Evolutionary conservation across 805 yeast genomes (phyloP).

Genomic region (Grigorovia jiainica): DNA sequence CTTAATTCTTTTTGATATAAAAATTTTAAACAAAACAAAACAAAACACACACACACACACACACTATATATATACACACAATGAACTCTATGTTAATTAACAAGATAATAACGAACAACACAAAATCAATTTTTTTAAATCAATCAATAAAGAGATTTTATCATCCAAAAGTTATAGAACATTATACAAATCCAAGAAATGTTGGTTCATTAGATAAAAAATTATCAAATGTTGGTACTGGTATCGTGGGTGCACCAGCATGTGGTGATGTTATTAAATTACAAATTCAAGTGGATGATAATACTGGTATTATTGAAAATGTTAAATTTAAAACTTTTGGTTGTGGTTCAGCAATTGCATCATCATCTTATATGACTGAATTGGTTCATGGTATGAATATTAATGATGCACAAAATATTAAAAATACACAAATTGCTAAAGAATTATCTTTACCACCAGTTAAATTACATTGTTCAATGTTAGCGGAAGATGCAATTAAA

Average conservation of each 20-base stretch:
- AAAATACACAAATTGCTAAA: conserved; percentile 89
- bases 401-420: conserved; percentile 87
- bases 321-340: conserved; percentile 98
- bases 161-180: conserved; percentile 91
- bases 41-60: background rate
- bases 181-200: conserved; percentile 92
- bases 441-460: conserved; percentile 95
- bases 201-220: conserved; percentile 87
- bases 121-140: background rate
- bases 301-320: conserved; percentile 82
- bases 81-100: conserved; percentile 5
- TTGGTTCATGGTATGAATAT: conserved; percentile 88
- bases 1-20: no score
- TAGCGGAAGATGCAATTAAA: conserved; percentile 98
- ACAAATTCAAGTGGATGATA: conserved; percentile 87
- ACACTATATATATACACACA: background rate
- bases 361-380: conserved; percentile 90
- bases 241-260: conserved; percentile 97
- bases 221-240: conserved; percentile 78
- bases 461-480: conserved; percentile 94
- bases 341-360: conserved; percentile 98
- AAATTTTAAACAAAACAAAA: background rate
- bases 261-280: conserved; percentile 99
- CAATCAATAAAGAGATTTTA: conserved; percentile 29
- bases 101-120: background rate